A percentile compares a stretch with the other conserved stretches of the same genome.
Evolutionary conservation across 208 protist species (phyloP).

Genomic region (Wallacemonas collosoma): DNA sequence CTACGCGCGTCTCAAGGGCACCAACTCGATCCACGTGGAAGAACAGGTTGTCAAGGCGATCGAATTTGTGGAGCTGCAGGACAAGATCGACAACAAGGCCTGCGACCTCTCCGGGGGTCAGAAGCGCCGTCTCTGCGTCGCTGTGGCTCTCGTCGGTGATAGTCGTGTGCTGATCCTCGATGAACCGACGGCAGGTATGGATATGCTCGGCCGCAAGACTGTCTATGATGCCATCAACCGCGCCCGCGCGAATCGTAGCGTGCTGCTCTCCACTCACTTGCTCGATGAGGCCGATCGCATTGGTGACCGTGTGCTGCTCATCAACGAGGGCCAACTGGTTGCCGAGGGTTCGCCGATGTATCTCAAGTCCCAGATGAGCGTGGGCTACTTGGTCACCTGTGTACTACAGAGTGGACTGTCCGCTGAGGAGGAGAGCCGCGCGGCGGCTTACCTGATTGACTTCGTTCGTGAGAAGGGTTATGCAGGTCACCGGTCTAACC

Average conservation of each 20-base stretch:
- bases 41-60: conserved; percentile 52
- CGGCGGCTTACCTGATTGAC: conserved; percentile 42
- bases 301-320: conserved; percentile 92
- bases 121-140: conserved; percentile 80
- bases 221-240: conserved; percentile 76
- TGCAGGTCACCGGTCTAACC: conserved; percentile 20
- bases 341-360: conserved; percentile 71
- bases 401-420: conserved; percentile 52
- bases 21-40: conserved; percentile 41
- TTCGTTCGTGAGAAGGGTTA: conserved; percentile 59
- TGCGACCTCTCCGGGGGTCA: conserved; percentile 76
- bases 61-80: conserved; percentile 51
- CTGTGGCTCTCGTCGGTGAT: conserved; percentile 84
- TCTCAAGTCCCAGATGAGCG: conserved; percentile 77
- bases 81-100: conserved; percentile 56
- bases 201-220: conserved; percentile 65
- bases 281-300: conserved; percentile 98
- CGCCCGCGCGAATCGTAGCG: conserved; percentile 46
- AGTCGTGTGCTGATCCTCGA: conserved; percentile 84
- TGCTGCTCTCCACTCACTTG: conserved; percentile 88
- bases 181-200: conserved; percentile 93
- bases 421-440: conserved; percentile 40
- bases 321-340: conserved; percentile 74
- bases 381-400: conserved; percentile 77
- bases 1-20: conserved; percentile 91